Evolutionary conservation across 2,329 filamentous ascomycete genomes (phyloP).

Genomic region (Pseudopithomyces chartarum): DNA sequence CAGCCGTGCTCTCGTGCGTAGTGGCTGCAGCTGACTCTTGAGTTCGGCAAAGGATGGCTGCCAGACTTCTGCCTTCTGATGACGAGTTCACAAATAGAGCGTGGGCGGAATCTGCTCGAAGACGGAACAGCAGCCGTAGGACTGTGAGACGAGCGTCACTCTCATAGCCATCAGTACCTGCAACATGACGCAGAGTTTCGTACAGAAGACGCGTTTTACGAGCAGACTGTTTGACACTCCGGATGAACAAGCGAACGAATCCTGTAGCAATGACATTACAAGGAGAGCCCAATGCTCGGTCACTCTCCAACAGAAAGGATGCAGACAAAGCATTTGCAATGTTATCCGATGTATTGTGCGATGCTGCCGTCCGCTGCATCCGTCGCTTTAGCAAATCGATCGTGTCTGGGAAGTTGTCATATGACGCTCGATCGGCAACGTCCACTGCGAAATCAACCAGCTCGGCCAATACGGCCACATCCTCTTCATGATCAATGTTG

Average conservation of each 20-base stretch:
- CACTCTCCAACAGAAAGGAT: slow-evolving; percentile 19
- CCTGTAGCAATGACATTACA: slow-evolving; percentile 74
- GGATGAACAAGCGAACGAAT: slow-evolving; percentile 77
- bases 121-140: slow-evolving; percentile 66
- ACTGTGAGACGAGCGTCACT: slow-evolving; percentile 46
- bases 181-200: slow-evolving; percentile 40
- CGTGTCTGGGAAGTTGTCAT: slow-evolving; percentile 59
- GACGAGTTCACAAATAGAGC: slow-evolving; percentile 72
- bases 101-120: slow-evolving; percentile 81
- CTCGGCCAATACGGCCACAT: slow-evolving; percentile 67
- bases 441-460: slow-evolving; percentile 68
- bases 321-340: slow-evolving; percentile 21
- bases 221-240: slow-evolving; percentile 69
- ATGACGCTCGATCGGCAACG: slow-evolving; percentile 65
- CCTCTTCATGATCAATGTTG: slow-evolving; percentile 65
- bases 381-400: slow-evolving; percentile 50
- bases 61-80: slow-evolving; percentile 75
- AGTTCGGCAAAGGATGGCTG: slow-evolving; percentile 71
- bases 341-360: neutral
- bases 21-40: slow-evolving; percentile 55
- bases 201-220: slow-evolving; percentile 62
- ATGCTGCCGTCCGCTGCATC: slow-evolving; percentile 26
- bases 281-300: slow-evolving; percentile 51
- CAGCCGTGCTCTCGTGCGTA: slow-evolving; percentile 44
- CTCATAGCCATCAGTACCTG: slow-evolving; percentile 35